Evolutionary conservation across 2,329 filamentous ascomycete species (phyloP), one percentile per base, ranked within the genome.

Genomic region (Trichoderma harzianum): DNA sequence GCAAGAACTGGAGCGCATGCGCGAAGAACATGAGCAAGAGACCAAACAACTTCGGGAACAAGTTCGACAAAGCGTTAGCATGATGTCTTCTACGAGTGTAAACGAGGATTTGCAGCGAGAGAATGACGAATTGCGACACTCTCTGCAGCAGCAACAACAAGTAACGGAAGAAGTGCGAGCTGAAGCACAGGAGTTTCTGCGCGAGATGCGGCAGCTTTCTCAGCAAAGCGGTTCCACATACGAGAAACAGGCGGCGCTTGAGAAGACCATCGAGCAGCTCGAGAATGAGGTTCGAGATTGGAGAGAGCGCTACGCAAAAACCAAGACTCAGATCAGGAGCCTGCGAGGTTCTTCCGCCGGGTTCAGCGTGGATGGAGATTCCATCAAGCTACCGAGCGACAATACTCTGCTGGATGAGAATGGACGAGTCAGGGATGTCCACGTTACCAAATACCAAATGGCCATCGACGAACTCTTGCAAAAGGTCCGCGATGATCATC

Each of bases 401-500:
- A 88, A 88, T 77, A 89, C 87, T 30, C 91, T 96, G 75, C 87
- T 89, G 26, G 87, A 92, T 47, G 88, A 91, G 14, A 88, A 90
- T 72, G 96, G 96, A 7, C 81, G 96, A 26, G 90, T 99, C 76
- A 95, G 93, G 82, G 96, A 98, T 81, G 88, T 98, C 14, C 93
- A 98, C 79, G 90, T 99, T 75, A 98, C 95, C 65, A 95, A 93
- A 78, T 98, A 97, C 84, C 96, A 99, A 81, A 91, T 98, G 73
- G 89, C 94, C 26, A 93, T 99, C 73, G 95, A 99, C 78, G 95
- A 98, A 77, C 86, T 98, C 51, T 86, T 99, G 43, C 91, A 91
- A 74, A 88, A 87, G 53, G 94, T 94, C 21, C 90, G 95, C 64
- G 86, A 87, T 39, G 89, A 92, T n/a, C 89, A 92, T 67, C 90